phyloP scores from a whole-genome alignment of 805 yeast species.

The Yarrowia sp. region DNA sequence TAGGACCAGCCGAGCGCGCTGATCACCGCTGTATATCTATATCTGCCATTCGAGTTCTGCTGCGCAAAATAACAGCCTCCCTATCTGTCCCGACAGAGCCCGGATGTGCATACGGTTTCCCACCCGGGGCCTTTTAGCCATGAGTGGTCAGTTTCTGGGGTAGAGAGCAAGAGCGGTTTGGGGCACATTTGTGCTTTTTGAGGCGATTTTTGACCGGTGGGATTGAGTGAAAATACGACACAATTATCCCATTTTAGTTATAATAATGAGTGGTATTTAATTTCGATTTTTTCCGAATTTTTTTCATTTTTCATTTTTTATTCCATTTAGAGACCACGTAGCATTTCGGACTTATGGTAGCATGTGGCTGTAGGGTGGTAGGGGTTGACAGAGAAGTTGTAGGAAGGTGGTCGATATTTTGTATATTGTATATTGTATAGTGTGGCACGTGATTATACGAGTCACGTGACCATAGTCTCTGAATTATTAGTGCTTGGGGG shows the following conservation, averaged over 20 bases:
- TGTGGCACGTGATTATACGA: no score
- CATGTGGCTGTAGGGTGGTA: no score
- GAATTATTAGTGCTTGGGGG: no score
- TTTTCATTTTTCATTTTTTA: not conserved
- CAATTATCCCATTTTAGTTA: no score
- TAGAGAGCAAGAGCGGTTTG: not conserved
- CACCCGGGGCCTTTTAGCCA: slow-evolving; percentile 17
- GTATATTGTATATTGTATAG: no score
- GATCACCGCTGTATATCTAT: not conserved
- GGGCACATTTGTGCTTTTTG: not conserved
- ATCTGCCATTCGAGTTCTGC: not conserved
- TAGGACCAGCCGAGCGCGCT: not conserved
- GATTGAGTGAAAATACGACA: no score
- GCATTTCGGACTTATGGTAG: not conserved
- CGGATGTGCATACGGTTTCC: slow-evolving; percentile 2
- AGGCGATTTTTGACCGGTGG: not conserved
- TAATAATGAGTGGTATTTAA: no score
- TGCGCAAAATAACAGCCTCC: not conserved
- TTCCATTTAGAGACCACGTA: not conserved
- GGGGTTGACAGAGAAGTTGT: no score
- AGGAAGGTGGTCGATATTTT: no score
- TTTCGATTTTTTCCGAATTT: not conserved
- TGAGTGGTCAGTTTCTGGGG: slow-evolving; percentile 16
- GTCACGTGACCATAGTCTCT: no score
- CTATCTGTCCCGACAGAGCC: not conserved